These are phyloP conservation scores for Sclerotinia trifoliorum DNA, from an alignment of 2,329 filamentous ascomycete species.

Conservation along the genomic window DNA sequence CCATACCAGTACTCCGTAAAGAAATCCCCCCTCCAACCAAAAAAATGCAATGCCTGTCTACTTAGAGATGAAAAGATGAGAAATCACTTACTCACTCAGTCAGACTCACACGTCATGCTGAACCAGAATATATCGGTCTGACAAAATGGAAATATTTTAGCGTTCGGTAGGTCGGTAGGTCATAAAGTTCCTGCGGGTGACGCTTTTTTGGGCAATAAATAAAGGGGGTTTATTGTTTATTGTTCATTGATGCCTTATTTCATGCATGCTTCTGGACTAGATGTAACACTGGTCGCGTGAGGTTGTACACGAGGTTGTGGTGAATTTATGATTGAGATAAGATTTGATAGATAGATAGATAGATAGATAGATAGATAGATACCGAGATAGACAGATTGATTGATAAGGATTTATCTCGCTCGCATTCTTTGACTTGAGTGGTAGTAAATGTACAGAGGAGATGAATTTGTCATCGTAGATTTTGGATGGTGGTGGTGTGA, in stretches of 20 bases:
- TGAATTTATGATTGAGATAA: no score
- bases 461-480: not conserved
- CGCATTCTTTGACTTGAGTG: not conserved
- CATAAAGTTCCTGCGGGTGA: not conserved
- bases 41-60: no score
- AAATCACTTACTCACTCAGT: not conserved
- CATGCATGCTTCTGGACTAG: no score
- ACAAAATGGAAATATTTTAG: not conserved
- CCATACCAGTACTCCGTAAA: no score
- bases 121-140: not conserved
- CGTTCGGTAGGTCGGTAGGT: not conserved
- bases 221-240: not conserved
- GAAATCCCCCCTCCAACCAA: no score
- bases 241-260: not conserved
- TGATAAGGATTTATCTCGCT: not conserved
- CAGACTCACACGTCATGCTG: not conserved
- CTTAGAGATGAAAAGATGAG: not conserved
- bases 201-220: not conserved
- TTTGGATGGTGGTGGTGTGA: not conserved
- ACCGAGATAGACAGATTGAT: no score
- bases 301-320: not conserved
- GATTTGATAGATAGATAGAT: no score
- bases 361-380: no score
- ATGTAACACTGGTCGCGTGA: not conserved
- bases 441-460: no score